phyloP scores from a whole-genome alignment of 768 basidiomycete genomes.

The Russula emetica region DNA sequence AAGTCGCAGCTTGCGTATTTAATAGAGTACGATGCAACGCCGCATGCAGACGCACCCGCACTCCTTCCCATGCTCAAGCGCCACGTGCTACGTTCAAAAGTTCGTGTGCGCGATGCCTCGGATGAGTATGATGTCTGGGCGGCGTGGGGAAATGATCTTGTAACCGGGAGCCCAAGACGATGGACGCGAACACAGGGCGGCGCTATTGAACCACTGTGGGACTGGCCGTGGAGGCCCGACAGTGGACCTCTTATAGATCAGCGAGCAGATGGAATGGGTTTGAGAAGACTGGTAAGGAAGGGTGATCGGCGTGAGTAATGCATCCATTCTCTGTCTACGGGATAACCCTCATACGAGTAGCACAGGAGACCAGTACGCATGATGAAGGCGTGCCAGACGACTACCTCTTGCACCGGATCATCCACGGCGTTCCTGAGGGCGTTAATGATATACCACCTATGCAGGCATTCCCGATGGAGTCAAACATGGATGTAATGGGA shows the following conservation, averaged over 20 bases:
- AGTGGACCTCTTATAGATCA: slow-evolving; percentile 55
- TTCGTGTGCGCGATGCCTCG: slow-evolving; percentile 74
- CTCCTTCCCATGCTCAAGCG: slow-evolving; percentile 73
- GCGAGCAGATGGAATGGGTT: slow-evolving; percentile 75
- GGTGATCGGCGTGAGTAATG: slow-evolving; percentile 68
- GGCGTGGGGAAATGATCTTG: slow-evolving; percentile 56
- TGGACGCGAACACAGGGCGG: slow-evolving; percentile 68
- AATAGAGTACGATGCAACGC: slow-evolving; percentile 64
- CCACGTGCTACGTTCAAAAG: slow-evolving; percentile 84
- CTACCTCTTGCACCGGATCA: slow-evolving; percentile 74
- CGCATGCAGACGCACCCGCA: slow-evolving; percentile 44
- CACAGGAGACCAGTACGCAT: slow-evolving; percentile 52
- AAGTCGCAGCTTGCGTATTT: slow-evolving; percentile 53
- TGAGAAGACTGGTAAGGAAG: slow-evolving; percentile 62
- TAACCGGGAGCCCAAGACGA: slow-evolving; percentile 41
- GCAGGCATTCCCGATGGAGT: slow-evolving; percentile 88
- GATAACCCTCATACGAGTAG: slow-evolving; percentile 34
- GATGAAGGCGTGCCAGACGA: slow-evolving; percentile 49
- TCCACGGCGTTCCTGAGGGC: slow-evolving; percentile 87
- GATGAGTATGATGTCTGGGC: slow-evolving; percentile 79
- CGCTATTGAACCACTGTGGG: slow-evolving; percentile 74
- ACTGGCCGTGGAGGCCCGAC: slow-evolving; percentile 59
- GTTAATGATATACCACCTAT: slow-evolving; percentile 66
- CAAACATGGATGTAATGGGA: slow-evolving; percentile 92
- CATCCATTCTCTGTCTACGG: slow-evolving; percentile 12